Base-by-base conservation (phyloP, 768 basidiomycete genomes). In the Boletales sp. region DNA sequence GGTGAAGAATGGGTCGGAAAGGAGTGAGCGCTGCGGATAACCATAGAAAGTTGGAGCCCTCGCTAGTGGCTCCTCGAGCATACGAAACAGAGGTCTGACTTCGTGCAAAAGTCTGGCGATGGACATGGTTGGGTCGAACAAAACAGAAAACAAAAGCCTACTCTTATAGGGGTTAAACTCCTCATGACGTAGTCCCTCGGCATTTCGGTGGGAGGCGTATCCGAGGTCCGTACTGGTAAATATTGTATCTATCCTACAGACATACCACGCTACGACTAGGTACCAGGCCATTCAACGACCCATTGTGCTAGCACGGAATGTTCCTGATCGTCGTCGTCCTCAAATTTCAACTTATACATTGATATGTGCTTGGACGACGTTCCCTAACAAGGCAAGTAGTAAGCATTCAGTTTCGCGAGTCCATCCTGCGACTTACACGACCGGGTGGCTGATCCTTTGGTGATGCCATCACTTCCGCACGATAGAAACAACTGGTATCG, bases 401-500 rank as follows among this genome's bases (percentile, higher is more conserved):
- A 21, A 63, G 46, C 35, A 32, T 41, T 36, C 31, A 21, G 11
- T 42, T 50, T 50, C 41, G 19, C 44, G 10, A 34, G 32, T 38
- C 13, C 19, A 39, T 35, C 18, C 32, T n/a, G 31, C 15, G 42
- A 63, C 73, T 68, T 53, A 78, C 76, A 21, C 76, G 66, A 46
- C 65, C 63, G 4, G 59, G 50, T 0, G 68, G 64, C 21, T 65
- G 60, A 44, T 77, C 78, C 42, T 59, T 70, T 5, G 87, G 89
- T 10, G 81, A 79, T n/a, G 81, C 75, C 41, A 90, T 75, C 7
- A 93, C 89, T 60, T 90, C 86, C 8, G 90, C 90, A 25, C 87
- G 85, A 61, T 93, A 93, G 72, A 93, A 93, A 64, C 87, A 90
- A 57, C 88, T 92, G 0, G 90, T 93, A 61, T 93, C 90, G 0